Conservation (phyloP, 805 yeast genomes). For the Suhomyces canberraensis region DNA sequence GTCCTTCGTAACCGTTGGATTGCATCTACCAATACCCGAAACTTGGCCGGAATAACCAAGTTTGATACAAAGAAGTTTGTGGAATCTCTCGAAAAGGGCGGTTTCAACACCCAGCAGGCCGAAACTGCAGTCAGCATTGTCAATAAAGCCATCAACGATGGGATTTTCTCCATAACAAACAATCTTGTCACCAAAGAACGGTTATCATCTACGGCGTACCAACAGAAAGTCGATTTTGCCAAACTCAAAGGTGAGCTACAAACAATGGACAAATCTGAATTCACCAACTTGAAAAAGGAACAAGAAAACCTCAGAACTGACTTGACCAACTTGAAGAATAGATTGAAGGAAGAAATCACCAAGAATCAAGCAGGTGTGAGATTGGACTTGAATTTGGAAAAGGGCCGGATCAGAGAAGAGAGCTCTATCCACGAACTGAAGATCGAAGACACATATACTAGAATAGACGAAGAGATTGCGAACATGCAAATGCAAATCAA, state of each 20-base stretch:
- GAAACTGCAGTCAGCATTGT: slow-evolving; percentile 75
- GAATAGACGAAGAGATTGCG: slow-evolving; percentile 92
- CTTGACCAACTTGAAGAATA: slow-evolving; percentile 78
- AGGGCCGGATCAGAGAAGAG: slow-evolving; percentile 94
- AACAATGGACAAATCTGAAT: slow-evolving; percentile 82
- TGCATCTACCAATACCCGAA: too few relatives aligned
- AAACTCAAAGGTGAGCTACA: slow-evolving; percentile 89
- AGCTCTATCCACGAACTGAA: slow-evolving; percentile 88
- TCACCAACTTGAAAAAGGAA: slow-evolving; percentile 76
- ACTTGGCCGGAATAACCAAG: slow-evolving; percentile 36
- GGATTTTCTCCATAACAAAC: slow-evolving; percentile 68
- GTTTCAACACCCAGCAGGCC: slow-evolving; percentile 70
- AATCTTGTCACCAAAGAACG: slow-evolving; percentile 84
- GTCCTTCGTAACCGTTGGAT: too few relatives aligned
- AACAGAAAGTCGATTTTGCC: slow-evolving; percentile 95
- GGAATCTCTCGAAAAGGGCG: slow-evolving; percentile 65
- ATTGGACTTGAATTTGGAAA: slow-evolving; percentile 86
- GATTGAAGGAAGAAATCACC: slow-evolving; percentile 86
- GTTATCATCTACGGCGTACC: slow-evolving; percentile 80
- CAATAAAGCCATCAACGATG: slow-evolving; percentile 72
- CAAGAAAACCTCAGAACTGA: slow-evolving; percentile 82
- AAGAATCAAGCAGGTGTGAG: slow-evolving; percentile 88
- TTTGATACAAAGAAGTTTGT: slow-evolving; percentile 79
- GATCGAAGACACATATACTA: slow-evolving; percentile 90
- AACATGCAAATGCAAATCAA: slow-evolving; percentile 95